Conservation (phyloP, 2,329 filamentous ascomycete genomes). For the Pseudocercospora pini-densiflorae region DNA sequence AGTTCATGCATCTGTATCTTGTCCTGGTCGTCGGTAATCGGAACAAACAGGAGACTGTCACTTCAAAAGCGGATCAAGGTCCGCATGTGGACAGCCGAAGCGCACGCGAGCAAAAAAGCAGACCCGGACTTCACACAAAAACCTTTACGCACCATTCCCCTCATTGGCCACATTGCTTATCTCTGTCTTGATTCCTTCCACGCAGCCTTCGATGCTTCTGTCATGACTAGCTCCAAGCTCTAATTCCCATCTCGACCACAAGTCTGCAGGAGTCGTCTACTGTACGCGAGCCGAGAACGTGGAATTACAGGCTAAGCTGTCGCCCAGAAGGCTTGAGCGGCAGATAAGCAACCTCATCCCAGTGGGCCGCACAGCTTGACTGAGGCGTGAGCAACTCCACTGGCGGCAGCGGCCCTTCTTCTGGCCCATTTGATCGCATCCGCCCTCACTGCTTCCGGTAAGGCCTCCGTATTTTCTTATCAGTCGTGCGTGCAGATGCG, state of each 20-base stretch:
- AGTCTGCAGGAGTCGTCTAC: no score
- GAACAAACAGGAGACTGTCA: not conserved
- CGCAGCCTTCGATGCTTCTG: not conserved
- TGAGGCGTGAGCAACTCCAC: no score
- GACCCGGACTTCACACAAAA: not conserved
- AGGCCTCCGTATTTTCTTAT: conserved; percentile 11
- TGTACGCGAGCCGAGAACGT: conserved; percentile 5
- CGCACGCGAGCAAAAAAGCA: not conserved
- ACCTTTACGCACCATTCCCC: not conserved
- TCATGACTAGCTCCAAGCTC: not conserved
- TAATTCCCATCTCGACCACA: not conserved
- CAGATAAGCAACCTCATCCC: not conserved
- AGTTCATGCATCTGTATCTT: not conserved
- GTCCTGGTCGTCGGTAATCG: not conserved
- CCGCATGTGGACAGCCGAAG: not conserved
- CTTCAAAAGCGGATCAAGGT: not conserved
- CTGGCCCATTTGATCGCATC: conserved; percentile 3
- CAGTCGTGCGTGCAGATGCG: conserved; percentile 13
- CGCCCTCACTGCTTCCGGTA: conserved; percentile 9
- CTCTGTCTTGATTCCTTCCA: not conserved
- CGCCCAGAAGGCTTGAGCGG: conserved; percentile 3
- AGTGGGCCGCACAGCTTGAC: not conserved
- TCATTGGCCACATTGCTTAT: conserved; percentile 1
- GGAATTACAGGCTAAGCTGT: not conserved
- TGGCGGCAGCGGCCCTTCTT: conserved; percentile 14